phyloP scores from a whole-genome alignment of 176 grass and related monocot genomes.

The Raddia guianensis region DNA sequence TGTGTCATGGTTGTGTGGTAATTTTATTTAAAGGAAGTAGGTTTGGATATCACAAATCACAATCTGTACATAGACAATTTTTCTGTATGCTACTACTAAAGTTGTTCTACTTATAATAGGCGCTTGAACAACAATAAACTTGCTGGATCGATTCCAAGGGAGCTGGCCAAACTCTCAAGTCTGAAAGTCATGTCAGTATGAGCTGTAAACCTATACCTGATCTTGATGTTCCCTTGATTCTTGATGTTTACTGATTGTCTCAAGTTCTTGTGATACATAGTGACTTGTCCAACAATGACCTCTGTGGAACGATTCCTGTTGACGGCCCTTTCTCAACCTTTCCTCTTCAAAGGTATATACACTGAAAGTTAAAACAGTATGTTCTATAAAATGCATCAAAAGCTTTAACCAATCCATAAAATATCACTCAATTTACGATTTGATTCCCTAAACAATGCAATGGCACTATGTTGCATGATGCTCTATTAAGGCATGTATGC shows the following conservation, averaged over 20 bases:
- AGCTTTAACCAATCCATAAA: slow-evolving; percentile 1
- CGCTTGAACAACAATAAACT: slow-evolving; percentile 90
- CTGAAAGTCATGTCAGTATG: slow-evolving; percentile 91
- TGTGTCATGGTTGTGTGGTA: slow-evolving; percentile 8
- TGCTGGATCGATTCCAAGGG: slow-evolving; percentile 88
- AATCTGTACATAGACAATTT: slow-evolving; percentile 9
- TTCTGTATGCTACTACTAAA: slow-evolving; percentile 21
- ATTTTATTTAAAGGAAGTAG: neutral
- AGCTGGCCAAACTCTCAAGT: slow-evolving; percentile 77
- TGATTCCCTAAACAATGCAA: neutral
- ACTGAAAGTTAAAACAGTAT: slow-evolving; percentile 14
- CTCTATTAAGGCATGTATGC: neutral
- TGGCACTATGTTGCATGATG: neutral
- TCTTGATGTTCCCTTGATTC: slow-evolving; percentile 18
- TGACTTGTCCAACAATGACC: slow-evolving; percentile 93
- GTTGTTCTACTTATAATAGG: slow-evolving; percentile 44
- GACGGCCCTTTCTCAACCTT: slow-evolving; percentile 93
- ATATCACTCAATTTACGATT: neutral
- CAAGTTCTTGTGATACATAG: slow-evolving; percentile 35
- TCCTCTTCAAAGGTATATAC: slow-evolving; percentile 70
- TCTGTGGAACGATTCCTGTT: slow-evolving; percentile 90
- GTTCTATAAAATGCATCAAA: neutral
- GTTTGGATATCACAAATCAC: neutral
- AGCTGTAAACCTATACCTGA: slow-evolving; percentile 17
- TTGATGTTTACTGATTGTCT: slow-evolving; percentile 25